Evolutionary conservation across 192 early-diverging fungal species (phyloP), one percentile per base, ranked within the genome.

Genomic region (Lobosporangium transversale): DNA sequence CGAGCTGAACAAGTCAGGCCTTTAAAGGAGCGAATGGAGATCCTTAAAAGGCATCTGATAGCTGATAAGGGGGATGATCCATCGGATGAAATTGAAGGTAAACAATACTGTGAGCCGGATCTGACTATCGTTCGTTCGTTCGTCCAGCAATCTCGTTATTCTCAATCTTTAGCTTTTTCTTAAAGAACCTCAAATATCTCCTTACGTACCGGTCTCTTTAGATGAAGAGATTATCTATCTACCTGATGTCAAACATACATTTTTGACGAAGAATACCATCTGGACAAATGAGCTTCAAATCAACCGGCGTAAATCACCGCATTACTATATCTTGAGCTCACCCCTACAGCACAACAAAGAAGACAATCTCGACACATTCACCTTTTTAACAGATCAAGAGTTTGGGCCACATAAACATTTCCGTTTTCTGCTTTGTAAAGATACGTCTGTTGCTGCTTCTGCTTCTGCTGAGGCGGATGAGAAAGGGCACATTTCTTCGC

Each of bases 31-130:
- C 80, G 92, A 20, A 90, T 94, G 89, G 61, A 45, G n/a, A 55
- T 84, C n/a, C 88, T 94, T 71, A 79, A 88, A 26, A 68, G 65
- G 14, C 49, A 65, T 44, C 79, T 91, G 55, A 78, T 89, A n/a
- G n/a, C n/a, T n/a, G n/a, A n/a, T n/a, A n/a, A n/a, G 48, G n/a
- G 8, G 12, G 51, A 53, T 17, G 30, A 53, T 15, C 37, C 7
- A 10, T 7, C 37, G 7, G 37, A 7, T 10, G 37, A 40, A 7
- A 7, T 14, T 40, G 37, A 10, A 14, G 37, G 14, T 10, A 40
- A 14, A 40, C 37, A 14, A n/a, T n/a, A n/a, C n/a, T n/a, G n/a
- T n/a, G n/a, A n/a, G n/a, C n/a, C n/a, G n/a, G n/a, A n/a, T n/a
- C n/a, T n/a, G n/a, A n/a, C n/a, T n/a, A n/a, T n/a, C n/a, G n/a